Percentiles rank a stretch among this genome's conserved stretches.
Conservation (phyloP, 257 asterid species). For the Capsicum baccatum region DNA sequence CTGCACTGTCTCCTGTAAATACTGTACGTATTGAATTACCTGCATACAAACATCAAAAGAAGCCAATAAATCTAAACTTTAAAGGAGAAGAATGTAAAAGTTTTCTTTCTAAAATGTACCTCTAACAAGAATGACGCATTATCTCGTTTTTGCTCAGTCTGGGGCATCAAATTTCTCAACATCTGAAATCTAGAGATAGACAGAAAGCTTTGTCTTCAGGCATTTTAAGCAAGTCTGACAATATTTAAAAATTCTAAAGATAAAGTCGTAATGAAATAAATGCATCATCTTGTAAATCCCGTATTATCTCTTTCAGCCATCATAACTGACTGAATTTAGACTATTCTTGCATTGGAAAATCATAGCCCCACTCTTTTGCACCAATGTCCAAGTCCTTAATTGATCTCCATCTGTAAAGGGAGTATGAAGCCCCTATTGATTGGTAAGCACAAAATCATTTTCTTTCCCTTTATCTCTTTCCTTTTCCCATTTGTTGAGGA, state of each 20-base stretch:
- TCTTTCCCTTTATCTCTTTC: background rate
- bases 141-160: constrained; percentile 70
- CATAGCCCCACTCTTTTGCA: background rate
- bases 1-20: constrained; percentile 22
- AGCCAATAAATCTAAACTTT: background rate
- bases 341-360: background rate
- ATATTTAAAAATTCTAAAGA: too few species aligned
- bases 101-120: constrained; percentile 22
- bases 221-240: background rate
- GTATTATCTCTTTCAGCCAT: too few species aligned
- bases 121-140: constrained; percentile 5
- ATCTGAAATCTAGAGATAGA: constrained; percentile 66
- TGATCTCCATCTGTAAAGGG: background rate
- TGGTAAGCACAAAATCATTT: background rate
- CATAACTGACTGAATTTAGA: too few species aligned
- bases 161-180: constrained; percentile 86
- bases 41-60: background rate
- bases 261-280: too few species aligned
- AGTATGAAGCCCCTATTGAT: background rate
- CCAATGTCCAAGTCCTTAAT: background rate
- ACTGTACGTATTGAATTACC: constrained; percentile 12
- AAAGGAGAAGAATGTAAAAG: background rate
- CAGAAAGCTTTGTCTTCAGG: constrained; percentile 2
- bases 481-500: background rate
- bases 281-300: too few species aligned